Conservation (phyloP, 192 early-diverging fungal species). For the Backusella tarrabulga region DNA sequence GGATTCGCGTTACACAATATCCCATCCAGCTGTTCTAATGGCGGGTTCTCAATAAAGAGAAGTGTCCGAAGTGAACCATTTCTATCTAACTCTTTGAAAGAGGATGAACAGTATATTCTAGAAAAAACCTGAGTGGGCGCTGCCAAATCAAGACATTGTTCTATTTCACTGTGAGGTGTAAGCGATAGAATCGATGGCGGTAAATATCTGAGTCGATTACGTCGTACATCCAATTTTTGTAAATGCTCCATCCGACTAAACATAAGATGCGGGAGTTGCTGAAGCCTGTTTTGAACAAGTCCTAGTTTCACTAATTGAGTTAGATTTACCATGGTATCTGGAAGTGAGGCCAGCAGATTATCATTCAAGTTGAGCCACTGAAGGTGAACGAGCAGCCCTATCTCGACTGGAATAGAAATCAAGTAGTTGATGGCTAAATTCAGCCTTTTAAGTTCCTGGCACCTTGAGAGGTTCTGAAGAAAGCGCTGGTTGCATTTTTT, state of each 20-base stretch:
- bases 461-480: constrained; percentile 11
- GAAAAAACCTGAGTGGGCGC: constrained; percentile 11
- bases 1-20: background rate
- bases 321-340: constrained; percentile 35
- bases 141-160: constrained; percentile 4
- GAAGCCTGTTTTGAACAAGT: constrained; percentile 45
- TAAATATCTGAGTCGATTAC: constrained; percentile 41
- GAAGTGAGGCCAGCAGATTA: constrained; percentile 37
- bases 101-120: background rate
- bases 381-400: constrained; percentile 31
- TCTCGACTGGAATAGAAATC: constrained; percentile 28
- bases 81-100: background rate
- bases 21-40: constrained; percentile 15
- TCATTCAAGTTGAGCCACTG: constrained; percentile 54
- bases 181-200: constrained; percentile 29
- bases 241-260: constrained; percentile 31
- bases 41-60: constrained; percentile 3
- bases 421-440: constrained; percentile 51
- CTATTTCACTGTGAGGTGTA: background rate
- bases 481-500: constrained; percentile 2
- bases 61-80: constrained; percentile 18
- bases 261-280: constrained; percentile 28
- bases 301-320: constrained; percentile 45
- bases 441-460: constrained; percentile 28
- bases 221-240: constrained; percentile 43